A percentile compares a stretch with the other conserved stretches of the same genome.
Evolutionary conservation across 192 early-diverging fungal species (phyloP).

Genomic region (Coemansia sp.): DNA sequence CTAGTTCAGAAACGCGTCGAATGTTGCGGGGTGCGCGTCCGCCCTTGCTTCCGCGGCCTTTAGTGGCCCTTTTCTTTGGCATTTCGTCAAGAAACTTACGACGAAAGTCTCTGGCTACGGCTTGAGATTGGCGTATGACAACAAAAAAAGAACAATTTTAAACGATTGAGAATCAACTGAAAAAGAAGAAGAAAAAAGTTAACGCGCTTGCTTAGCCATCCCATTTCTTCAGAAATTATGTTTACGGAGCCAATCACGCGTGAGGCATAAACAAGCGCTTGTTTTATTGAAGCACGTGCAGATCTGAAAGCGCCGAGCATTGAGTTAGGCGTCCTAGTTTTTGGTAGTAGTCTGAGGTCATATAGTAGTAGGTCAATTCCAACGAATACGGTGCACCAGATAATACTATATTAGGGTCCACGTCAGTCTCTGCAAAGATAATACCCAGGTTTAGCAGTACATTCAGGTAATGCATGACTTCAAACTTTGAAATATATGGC

Average conservation of each 20-base stretch:
- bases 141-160: slow-evolving; percentile 10
- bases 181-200: slow-evolving; percentile 12
- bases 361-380: slow-evolving; percentile 16
- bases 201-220: too few relatives aligned
- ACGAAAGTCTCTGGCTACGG: background rate
- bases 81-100: background rate
- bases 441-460: slow-evolving; percentile 21
- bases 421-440: slow-evolving; percentile 13
- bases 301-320: background rate
- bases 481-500: slow-evolving; percentile 25
- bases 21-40: slow-evolving; percentile 4
- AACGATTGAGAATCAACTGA: background rate
- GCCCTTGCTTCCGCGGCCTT: slow-evolving; percentile 5
- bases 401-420: background rate
- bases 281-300: slow-evolving; percentile 1
- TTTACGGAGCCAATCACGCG: slow-evolving; percentile 1
- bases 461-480: slow-evolving; percentile 29
- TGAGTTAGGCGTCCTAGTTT: background rate
- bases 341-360: slow-evolving; percentile 15
- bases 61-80: slow-evolving; percentile 6
- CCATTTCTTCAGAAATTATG: background rate
- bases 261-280: background rate
- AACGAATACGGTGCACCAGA: slow-evolving; percentile 3
- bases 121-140: background rate
- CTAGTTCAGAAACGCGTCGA: slow-evolving; percentile 13